Evolutionary conservation across 2,329 filamentous ascomycete genomes (phyloP).

Genomic region (Trichoderma sp.): DNA sequence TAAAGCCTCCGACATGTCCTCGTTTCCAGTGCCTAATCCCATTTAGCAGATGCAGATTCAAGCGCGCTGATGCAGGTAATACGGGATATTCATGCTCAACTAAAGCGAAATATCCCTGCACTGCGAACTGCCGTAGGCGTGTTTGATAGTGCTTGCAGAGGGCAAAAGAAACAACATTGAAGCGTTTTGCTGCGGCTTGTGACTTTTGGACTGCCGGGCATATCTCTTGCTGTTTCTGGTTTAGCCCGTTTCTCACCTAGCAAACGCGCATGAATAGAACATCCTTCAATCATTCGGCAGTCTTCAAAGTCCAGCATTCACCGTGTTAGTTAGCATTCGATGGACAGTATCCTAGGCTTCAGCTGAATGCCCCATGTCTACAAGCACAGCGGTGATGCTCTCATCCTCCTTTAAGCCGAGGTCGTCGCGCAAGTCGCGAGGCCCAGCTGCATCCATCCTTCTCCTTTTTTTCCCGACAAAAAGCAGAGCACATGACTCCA

Average conservation of each 20-base stretch:
- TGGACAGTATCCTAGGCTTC: not conserved
- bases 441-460: not conserved
- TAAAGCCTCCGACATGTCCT: not conserved
- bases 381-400: not conserved
- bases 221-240: not conserved
- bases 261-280: conserved; percentile 3
- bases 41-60: not conserved
- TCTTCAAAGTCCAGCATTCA: not conserved
- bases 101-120: not conserved
- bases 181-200: not conserved
- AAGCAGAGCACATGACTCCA: conserved; percentile 19
- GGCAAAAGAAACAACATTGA: not conserved
- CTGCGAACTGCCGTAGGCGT: not conserved
- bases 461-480: not conserved
- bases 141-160: not conserved
- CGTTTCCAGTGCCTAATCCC: not conserved
- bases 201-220: not conserved
- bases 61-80: not conserved
- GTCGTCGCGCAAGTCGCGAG: not conserved
- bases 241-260: not conserved
- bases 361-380: not conserved
- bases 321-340: not conserved
- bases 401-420: conserved; percentile 6
- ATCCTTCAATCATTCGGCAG: conserved; percentile 2
- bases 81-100: not conserved